Base-by-base conservation (phyloP, 2,329 filamentous ascomycete genomes). In the Fusarium mundagurra region DNA sequence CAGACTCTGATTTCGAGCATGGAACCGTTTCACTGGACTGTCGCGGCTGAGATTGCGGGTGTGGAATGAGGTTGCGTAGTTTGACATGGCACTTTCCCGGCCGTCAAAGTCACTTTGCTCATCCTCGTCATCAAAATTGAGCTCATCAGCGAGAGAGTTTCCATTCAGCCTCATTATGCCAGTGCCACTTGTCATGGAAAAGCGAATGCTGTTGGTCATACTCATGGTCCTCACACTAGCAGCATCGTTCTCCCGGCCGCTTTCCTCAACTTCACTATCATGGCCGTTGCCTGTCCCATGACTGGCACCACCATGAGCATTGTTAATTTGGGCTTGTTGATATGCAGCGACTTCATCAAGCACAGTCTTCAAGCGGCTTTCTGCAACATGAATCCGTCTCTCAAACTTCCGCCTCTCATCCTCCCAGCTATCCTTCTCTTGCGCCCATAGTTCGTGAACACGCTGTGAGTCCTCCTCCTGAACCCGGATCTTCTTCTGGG, bases 301-400 rank as follows among this genome's bases (percentile, higher is more conserved):
- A 18, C 64, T 62, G 10, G 50, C 44, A 34, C 50, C 64, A 48
- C 80, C 78, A 31, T 86, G 83, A 71, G 70, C 81, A 62, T 67
- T 82, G 72, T 84, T 85, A 59, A 84, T 72, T 54, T 89, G 88
- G 6, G 86, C 85, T 48, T 87, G 87, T 77, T 95, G 91, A 64
- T 91, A 90, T 8, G 89, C 88, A n/a, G 91, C 91, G 57, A 99
- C 90, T 82, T 98, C 96, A 43, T 96, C 94, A 50, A 99, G 86
- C 17, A 99, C 89, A 17, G 90, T 88, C 81, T 96, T 96, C 62
- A 99, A 83, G 43, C 96, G 92, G 36, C 89, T 93, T 83, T 99
- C 96, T 5, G 95, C 93, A n/a, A 98, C 89, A 81, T 98, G 95
- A 20, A 98, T 85, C 76, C 93, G 94, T 64, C 94, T 91, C 82